These are phyloP conservation scores for Diversispora epigaea DNA, from an alignment of 192 early-diverging fungal species.

Conservation along the genomic window DNA sequence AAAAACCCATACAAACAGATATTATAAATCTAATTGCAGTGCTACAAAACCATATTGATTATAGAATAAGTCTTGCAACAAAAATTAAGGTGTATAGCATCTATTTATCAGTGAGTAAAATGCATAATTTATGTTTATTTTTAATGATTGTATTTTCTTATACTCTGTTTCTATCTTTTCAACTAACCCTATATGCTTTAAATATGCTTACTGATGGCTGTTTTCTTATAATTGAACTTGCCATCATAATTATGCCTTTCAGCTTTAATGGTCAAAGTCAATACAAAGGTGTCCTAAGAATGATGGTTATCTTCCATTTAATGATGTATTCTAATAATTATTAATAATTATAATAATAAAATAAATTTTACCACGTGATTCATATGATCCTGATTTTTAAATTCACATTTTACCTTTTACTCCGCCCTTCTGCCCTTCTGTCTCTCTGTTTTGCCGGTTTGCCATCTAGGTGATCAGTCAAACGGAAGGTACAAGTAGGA, in stretches of 20 bases:
- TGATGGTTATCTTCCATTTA: constrained; percentile 32
- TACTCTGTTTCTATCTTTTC: constrained; percentile 5
- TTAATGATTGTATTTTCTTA: constrained; percentile 24
- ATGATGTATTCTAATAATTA: no score
- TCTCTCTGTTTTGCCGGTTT: constrained; percentile 11
- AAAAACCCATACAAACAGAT: constrained; percentile 16
- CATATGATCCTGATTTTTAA: no score
- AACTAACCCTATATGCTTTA: constrained; percentile 21
- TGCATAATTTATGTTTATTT: constrained; percentile 2
- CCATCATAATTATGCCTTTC: constrained; percentile 13
- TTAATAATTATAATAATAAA: no score
- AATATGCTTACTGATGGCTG: constrained; percentile 30
- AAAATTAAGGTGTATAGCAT: constrained; percentile 29
- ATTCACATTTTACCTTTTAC: no score
- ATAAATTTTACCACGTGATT: no score
- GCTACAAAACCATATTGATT: constrained; percentile 30
- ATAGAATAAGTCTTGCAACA: constrained; percentile 19
- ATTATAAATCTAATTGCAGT: constrained; percentile 23
- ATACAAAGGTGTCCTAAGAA: constrained; percentile 18
- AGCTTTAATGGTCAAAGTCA: constrained; percentile 25
- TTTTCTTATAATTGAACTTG: constrained; percentile 18
- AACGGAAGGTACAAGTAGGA: constrained; percentile 16
- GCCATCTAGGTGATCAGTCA: constrained; percentile 9
- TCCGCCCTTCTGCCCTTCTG: no score
- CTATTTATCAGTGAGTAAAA: constrained; percentile 26